Conservation (phyloP, 1,139 yeast genomes). For the Sugiyamaella paludigena region DNA sequence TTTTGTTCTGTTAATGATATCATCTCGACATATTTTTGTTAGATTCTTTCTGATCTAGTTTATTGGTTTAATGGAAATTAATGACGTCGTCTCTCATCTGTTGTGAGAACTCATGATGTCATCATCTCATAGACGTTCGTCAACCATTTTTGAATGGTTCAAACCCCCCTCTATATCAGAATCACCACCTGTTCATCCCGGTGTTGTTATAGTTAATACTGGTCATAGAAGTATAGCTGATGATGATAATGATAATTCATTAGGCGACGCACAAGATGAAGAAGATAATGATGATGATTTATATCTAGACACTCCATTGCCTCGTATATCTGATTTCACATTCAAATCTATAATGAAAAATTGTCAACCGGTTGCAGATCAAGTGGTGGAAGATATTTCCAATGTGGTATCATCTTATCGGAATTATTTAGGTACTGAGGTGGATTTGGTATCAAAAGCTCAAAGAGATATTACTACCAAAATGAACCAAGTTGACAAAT, state of each 20-base stretch:
- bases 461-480: conserved; percentile 6
- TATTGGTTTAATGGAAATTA: too few relatives aligned
- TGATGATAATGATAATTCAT: background rate
- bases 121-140: too few relatives aligned
- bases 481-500: conserved; percentile 7
- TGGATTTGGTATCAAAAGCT: background rate
- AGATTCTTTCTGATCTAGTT: too few relatives aligned
- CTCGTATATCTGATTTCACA: conserved; percentile 7
- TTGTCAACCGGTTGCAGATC: conserved; percentile 6
- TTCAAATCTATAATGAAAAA: conserved; percentile 7
- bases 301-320: background rate
- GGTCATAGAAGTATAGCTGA: background rate
- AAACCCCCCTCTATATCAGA: too few relatives aligned
- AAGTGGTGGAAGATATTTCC: conserved; percentile 1
- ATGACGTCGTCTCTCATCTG: too few relatives aligned
- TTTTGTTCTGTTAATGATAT: too few relatives aligned
- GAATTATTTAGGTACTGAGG: conserved; percentile 4
- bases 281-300: background rate
- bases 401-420: conserved; percentile 5
- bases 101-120: too few relatives aligned
- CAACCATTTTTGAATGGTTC: too few relatives aligned
- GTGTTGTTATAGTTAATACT: too few relatives aligned
- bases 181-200: too few relatives aligned
- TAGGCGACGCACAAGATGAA: too few relatives aligned
- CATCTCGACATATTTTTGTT: too few relatives aligned